Evolutionary conservation across 495 filamentous ascomycete genomes (phyloP), one percentile per base, ranked within the genome.

Genomic region (Choiromyces venosus): DNA sequence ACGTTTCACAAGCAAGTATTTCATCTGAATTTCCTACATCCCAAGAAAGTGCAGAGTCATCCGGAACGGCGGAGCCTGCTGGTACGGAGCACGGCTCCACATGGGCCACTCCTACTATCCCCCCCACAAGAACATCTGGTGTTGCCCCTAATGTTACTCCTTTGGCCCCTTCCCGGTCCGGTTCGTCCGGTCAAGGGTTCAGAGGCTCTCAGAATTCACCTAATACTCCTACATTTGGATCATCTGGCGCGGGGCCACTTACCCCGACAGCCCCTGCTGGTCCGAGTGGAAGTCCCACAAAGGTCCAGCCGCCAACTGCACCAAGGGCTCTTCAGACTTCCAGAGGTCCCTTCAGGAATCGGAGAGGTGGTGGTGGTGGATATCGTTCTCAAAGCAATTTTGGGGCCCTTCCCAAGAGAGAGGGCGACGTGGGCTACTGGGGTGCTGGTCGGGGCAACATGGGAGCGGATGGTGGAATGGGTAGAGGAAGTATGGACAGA

Each of bases 151-250:
- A 69, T 68, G 71, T 74, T 40, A 66, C 70, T 1, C 71, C 70
- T 40, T 78, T 73, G n/a, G 76, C 44, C 33, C 68, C 76, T 6
- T 76, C 77, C 21, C 75, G 77, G 36, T 71, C 77, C 6, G 77
- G 78, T 25, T 76, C 78, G 65, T 79, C 78, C 12, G 70, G 74
- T 5, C 77, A 77, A 35, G 71, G 77, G n/a, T 74, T 80, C 66
- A 73, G 64, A 21, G 77, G 69, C 42, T 76, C 72, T n/a, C 68
- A 73, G 25, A 75, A 76, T 46, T 74, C 73, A 25, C 64, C 75
- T 25, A 69, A 39, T 46, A 66, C 71, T 64, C 40, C 78, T 69
- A 69, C 70, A 16, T 73, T 69, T 69, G 68, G 67, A 37, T 68
- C 74, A 25, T 33, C 71, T 25, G 67, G 42, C 36, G 67, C 77